Base-by-base conservation (phyloP, 495 filamentous ascomycete genomes). In the Aspergillus mulundensis region DNA sequence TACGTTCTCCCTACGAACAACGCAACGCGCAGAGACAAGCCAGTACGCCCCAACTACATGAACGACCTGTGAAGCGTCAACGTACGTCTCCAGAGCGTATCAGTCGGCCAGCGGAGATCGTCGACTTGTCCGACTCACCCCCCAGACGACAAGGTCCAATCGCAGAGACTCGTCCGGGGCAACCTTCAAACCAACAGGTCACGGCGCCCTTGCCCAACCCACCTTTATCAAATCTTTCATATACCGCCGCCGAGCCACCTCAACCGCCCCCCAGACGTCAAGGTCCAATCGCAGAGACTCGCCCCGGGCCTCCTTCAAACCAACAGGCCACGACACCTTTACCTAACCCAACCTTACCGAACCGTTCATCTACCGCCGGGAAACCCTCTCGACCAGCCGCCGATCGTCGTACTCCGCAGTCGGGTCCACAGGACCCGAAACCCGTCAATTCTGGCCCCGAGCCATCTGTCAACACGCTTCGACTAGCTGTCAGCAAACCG, bases 1-100 rank as follows among this genome's bases (percentile, higher is more conserved):
- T 75, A 8, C 59, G 63, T 28, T 80, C 80, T n/a, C 79, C 82
- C 0, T 79, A 76, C 59, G 81, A 81, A 44, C 56, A 73, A 32
- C 64, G 75, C 10, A 60, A 74, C 38, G 18, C n/a, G 12, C 30
- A 54, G 19, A 45, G 28, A 12, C 62, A 52, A 14, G 2, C 45
- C n/a, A 63, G 62, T 8, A 52, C 50, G 15, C 47, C 54, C 8
- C 64, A 68, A 44, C 53, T 67, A 28, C 61, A 62, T 5, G 70
- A 66, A 49, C 68, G 71, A 28, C 57, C 78, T 1, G 49, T 71
- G 3, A 87, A 87, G 61, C 75, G 81, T 21, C 77, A 71, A 54
- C 79, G 73, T 36, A 66, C 64, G 7, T 47, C 63, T 18, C 30
- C 45, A 34, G 50, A 51, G 32, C 19, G 40, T 23, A 53, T 52